These are phyloP conservation scores for Allomyces macrogynus DNA, from an alignment of 192 early-diverging fungal species.

Conservation along the genomic window DNA sequence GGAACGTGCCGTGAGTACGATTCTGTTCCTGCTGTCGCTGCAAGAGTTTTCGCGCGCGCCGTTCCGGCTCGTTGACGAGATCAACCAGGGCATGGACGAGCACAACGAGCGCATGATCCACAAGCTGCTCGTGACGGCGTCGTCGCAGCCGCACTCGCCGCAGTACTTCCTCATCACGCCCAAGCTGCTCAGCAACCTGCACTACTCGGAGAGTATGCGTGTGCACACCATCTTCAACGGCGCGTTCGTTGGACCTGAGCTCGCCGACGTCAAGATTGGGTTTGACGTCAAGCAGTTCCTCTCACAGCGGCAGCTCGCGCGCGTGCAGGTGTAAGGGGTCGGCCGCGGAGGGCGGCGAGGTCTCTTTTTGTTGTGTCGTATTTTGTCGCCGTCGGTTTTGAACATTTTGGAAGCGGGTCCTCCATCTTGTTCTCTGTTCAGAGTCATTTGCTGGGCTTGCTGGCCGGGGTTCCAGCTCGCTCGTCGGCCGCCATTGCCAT, in stretches of 20 bases:
- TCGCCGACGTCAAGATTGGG: not conserved
- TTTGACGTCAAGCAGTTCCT: too few species aligned
- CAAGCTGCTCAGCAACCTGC: conserved; percentile 84
- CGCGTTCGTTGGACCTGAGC: conserved; percentile 5
- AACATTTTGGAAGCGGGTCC: too few species aligned
- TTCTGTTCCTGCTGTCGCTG: conserved; percentile 84
- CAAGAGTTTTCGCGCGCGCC: conserved; percentile 71
- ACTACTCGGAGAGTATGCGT: conserved; percentile 78
- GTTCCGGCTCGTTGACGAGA: conserved; percentile 98
- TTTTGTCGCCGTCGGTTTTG: too few species aligned
- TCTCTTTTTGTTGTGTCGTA: too few species aligned
- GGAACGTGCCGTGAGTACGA: conserved; percentile 90
- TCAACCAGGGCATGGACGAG: conserved; percentile 99
- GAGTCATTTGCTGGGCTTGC: too few species aligned
- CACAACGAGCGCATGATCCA: conserved; percentile 93
- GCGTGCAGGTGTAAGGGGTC: too few species aligned
- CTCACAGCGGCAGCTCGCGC: too few species aligned
- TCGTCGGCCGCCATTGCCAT: too few species aligned
- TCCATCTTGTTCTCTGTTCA: too few species aligned
- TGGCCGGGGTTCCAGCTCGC: too few species aligned
- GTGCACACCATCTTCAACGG: conserved; percentile 90
- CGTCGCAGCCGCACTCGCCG: conserved; percentile 27
- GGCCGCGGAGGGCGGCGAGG: too few species aligned
- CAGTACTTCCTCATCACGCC: conserved; percentile 94
- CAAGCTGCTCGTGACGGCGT: conserved; percentile 63